phyloP scores from a whole-genome alignment of 208 protist genomes.

The Wallacemonas sp. region DNA sequence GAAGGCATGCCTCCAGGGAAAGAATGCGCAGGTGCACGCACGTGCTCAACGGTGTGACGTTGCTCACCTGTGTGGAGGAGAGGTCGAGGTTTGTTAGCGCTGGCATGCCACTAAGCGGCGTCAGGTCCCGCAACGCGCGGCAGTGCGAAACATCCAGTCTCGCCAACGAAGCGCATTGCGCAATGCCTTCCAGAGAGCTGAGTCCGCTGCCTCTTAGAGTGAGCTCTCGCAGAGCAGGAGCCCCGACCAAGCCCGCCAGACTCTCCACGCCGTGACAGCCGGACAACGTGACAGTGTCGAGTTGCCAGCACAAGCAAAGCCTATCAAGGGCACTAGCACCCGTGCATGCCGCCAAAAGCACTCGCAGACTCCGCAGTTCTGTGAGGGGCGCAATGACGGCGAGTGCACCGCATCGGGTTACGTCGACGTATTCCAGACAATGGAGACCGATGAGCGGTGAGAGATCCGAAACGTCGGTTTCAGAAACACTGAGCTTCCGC shows the following conservation, averaged over 20 bases:
- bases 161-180: neutral
- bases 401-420: neutral
- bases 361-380: neutral
- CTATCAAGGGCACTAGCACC: neutral
- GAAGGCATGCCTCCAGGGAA: neutral
- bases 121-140: neutral
- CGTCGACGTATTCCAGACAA: neutral
- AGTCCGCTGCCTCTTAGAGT: neutral
- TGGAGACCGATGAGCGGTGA: neutral
- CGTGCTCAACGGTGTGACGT: neutral
- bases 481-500: neutral
- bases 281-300: neutral
- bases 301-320: neutral
- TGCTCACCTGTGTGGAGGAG: neutral
- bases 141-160: neutral
- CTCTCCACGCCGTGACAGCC: neutral
- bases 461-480: conserved; percentile 6
- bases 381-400: neutral
- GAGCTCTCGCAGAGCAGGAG: neutral
- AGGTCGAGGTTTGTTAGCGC: neutral
- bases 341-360: neutral
- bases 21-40: neutral
- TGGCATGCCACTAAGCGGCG: neutral
- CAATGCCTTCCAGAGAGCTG: neutral
- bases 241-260: neutral